phyloP scores from a whole-genome alignment of 1,139 yeast species.

The Chernovozyma sophiae-reginae region DNA sequence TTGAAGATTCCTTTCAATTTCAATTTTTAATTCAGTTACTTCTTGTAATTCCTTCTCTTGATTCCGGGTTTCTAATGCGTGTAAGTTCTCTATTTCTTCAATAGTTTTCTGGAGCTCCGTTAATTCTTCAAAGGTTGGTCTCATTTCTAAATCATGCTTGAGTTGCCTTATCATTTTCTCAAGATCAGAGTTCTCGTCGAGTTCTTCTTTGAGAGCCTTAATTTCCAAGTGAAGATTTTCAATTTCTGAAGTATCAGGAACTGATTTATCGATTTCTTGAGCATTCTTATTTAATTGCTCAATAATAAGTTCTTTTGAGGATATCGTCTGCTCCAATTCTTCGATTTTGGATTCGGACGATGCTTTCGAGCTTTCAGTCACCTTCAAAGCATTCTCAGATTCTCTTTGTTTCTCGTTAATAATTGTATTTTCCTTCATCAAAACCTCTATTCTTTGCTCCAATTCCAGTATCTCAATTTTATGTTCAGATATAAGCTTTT shows the following conservation, averaged over 20 bases:
- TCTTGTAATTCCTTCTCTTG: slow-evolving; percentile 26
- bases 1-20: slow-evolving; percentile 15
- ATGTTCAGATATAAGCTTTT: neutral
- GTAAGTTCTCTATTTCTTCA: slow-evolving; percentile 29
- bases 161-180: slow-evolving; percentile 17
- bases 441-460: neutral
- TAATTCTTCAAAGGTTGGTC: slow-evolving; percentile 31
- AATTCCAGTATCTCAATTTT: neutral
- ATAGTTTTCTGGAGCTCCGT: slow-evolving; percentile 27
- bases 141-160: slow-evolving; percentile 21
- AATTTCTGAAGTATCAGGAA: slow-evolving; percentile 7
- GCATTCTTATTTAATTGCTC: neutral
- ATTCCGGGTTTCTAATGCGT: slow-evolving; percentile 26
- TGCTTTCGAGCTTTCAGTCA: slow-evolving; percentile 5
- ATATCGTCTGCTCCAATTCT: slow-evolving; percentile 6
- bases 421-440: neutral
- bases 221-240: slow-evolving; percentile 13
- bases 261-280: neutral
- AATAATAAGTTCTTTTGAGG: slow-evolving; percentile 4
- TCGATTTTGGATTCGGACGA: slow-evolving; percentile 6
- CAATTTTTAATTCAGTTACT: slow-evolving; percentile 17
- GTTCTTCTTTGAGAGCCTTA: slow-evolving; percentile 10
- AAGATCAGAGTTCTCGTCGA: slow-evolving; percentile 7
- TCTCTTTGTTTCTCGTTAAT: neutral
- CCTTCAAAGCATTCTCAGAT: slow-evolving; percentile 1